Evolutionary conservation across 2,329 filamentous ascomycete genomes (phyloP).

Genomic region (Penicillium sp.): DNA sequence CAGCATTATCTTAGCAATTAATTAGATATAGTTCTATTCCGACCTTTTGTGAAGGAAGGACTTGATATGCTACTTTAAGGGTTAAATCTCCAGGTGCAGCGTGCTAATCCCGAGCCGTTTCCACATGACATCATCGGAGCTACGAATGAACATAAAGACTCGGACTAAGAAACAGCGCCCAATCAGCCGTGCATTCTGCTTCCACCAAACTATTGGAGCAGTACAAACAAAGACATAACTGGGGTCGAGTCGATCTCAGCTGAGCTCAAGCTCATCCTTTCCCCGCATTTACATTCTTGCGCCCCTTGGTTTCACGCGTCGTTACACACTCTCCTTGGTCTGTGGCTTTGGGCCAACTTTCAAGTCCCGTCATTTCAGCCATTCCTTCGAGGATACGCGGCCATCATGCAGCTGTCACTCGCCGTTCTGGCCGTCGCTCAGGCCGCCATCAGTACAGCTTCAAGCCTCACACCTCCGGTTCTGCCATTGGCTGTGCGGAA

Average conservation of each 20-base stretch:
- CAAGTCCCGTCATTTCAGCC: background rate
- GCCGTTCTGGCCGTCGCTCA: conserved; percentile 38
- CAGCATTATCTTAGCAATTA: too few relatives aligned
- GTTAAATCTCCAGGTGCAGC: too few relatives aligned
- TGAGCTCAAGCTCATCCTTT: conserved; percentile 2
- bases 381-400: conserved; percentile 6
- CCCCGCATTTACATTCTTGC: conserved; percentile 9
- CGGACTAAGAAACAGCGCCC: background rate
- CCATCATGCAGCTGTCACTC: conserved; percentile 31
- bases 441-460: conserved; percentile 45
- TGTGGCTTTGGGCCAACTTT: conserved; percentile 1
- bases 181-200: background rate
- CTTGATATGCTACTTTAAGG: too few relatives aligned
- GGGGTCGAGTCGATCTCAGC: conserved; percentile 5
- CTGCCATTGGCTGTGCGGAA: conserved; percentile 70
- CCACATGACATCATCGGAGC: conserved; percentile 25
- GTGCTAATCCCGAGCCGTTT: background rate
- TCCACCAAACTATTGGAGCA: background rate
- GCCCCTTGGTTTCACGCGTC: conserved; percentile 8
- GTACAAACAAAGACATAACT: background rate
- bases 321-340: conserved; percentile 7
- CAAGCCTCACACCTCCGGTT: conserved; percentile 58
- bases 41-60: too few relatives aligned
- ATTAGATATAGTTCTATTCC: too few relatives aligned
- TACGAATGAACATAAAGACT: background rate